phyloP scores from a whole-genome alignment of 495 filamentous ascomycete species.

The Neurospora sp. region DNA sequence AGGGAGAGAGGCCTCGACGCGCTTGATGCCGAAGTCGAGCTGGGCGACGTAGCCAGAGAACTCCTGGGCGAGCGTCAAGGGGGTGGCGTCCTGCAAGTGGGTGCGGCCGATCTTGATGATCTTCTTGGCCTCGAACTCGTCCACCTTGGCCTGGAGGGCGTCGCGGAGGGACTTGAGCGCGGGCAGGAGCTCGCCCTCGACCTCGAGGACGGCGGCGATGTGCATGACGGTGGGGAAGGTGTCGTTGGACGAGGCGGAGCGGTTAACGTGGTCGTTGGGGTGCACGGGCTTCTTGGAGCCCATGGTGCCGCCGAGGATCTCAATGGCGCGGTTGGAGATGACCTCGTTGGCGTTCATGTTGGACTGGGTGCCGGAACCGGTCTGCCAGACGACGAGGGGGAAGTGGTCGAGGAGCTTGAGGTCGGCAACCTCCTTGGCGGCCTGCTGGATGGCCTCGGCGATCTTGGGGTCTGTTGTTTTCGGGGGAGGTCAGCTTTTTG shows the following conservation, averaged over 20 bases:
- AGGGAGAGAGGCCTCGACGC: conserved; percentile 72
- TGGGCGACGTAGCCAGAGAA: conserved; percentile 97
- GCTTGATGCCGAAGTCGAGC: conserved; percentile 79
- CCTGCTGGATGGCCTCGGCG: conserved; percentile 88
- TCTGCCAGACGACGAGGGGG: conserved; percentile 98
- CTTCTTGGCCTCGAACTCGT: conserved; percentile 66
- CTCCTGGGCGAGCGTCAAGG: conserved; percentile 91
- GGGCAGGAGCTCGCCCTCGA: conserved; percentile 77
- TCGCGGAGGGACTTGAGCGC: conserved; percentile 69
- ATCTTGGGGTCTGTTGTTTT: conserved; percentile 64
- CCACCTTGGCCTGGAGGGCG: conserved; percentile 80
- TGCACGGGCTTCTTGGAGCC: conserved; percentile 96
- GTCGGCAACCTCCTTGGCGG: conserved; percentile 83
- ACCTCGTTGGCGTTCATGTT: conserved; percentile 99
- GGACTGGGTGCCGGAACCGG: conserved; percentile 94
- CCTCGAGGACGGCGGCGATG: conserved; percentile 90
- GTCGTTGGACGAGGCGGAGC: conserved; percentile 96
- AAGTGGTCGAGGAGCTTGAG: conserved; percentile 97
- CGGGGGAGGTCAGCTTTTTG: conserved; percentile 10
- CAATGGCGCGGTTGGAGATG: conserved; percentile 98
- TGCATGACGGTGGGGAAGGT: conserved; percentile 99
- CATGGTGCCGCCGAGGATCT: conserved; percentile 89
- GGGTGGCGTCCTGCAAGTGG: conserved; percentile 95
- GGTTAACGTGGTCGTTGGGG: conserved; percentile 99
- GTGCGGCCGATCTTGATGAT: conserved; percentile 99